These are phyloP conservation scores for Globisporangium echinulatum DNA, from an alignment of 352 stramenopile species.

Conservation along the genomic window DNA sequence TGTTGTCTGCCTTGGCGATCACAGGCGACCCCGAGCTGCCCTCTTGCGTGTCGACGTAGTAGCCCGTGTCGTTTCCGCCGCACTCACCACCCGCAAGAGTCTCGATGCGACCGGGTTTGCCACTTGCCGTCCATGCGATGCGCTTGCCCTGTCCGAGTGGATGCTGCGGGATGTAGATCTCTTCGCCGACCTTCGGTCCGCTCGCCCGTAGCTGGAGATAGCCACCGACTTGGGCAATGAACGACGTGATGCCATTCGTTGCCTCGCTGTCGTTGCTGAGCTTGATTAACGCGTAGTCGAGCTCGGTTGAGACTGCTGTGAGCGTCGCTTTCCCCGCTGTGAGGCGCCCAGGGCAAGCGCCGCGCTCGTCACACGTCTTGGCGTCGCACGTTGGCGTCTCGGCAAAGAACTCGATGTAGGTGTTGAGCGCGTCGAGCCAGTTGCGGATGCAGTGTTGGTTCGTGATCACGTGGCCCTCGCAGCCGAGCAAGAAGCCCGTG, in stretches of 20 bases:
- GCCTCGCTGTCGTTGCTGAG: conserved; percentile 21
- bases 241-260: conserved; percentile 25
- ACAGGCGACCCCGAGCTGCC: conserved; percentile 65
- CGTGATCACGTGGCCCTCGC: conserved; percentile 68
- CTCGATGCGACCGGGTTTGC: conserved; percentile 20
- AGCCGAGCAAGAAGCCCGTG: conserved; percentile 68
- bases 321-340: conserved; percentile 29
- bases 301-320: conserved; percentile 26
- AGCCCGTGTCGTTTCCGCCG: conserved; percentile 45
- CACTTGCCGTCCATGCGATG: conserved; percentile 22
- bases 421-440: conserved; percentile 59
- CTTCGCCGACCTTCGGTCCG: conserved; percentile 25
- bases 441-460: conserved; percentile 75
- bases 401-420: conserved; percentile 60
- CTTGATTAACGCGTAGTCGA: conserved; percentile 44
- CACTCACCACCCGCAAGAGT: conserved; percentile 35
- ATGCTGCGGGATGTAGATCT: conserved; percentile 39
- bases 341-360: conserved; percentile 37
- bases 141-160: conserved; percentile 30
- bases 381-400: conserved; percentile 36
- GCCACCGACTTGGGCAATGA: conserved; percentile 22
- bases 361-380: conserved; percentile 24
- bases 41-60: conserved; percentile 72
- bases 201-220: conserved; percentile 31
- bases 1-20: conserved; percentile 42